These are phyloP conservation scores for Neurospora sp. DNA, from an alignment of 495 filamentous ascomycete genomes.

Conservation along the genomic window DNA sequence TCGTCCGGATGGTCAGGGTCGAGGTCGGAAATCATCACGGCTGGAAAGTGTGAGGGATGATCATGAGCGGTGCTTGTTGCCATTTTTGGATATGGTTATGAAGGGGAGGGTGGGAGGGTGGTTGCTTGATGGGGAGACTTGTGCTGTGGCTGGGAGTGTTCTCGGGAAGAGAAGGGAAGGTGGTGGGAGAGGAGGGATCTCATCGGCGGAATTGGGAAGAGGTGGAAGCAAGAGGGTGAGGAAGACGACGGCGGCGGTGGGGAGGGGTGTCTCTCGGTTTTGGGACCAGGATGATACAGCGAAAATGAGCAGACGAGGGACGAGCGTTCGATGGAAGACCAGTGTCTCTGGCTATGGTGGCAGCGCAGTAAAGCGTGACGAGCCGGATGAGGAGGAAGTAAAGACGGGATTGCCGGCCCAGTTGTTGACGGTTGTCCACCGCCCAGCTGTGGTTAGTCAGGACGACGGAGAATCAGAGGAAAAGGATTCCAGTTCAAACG, in stretches of 20 bases:
- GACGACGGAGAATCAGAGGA: neutral
- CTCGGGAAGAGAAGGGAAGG: neutral
- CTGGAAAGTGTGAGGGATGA: neutral
- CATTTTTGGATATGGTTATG: neutral
- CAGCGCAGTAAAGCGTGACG: neutral
- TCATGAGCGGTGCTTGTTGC: neutral
- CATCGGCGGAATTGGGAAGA: neutral
- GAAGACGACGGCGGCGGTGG: neutral
- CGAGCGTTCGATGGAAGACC: neutral
- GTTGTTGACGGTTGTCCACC: neutral
- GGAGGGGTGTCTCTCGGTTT: conserved; percentile 8
- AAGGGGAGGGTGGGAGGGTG: neutral
- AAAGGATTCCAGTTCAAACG: neutral
- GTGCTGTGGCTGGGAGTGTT: neutral
- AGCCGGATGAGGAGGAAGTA: neutral
- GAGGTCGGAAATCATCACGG: neutral
- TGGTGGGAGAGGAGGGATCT: neutral
- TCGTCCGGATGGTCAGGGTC: no score
- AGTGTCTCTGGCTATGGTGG: neutral
- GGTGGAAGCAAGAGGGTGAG: neutral
- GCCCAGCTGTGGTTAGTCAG: neutral
- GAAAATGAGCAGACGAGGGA: neutral
- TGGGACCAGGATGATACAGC: conserved; percentile 3
- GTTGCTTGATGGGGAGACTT: neutral
- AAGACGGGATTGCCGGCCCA: neutral